These are phyloP conservation scores for Ophiocytium majus DNA, from an alignment of 352 stramenopile species.

Conservation along the genomic window DNA sequence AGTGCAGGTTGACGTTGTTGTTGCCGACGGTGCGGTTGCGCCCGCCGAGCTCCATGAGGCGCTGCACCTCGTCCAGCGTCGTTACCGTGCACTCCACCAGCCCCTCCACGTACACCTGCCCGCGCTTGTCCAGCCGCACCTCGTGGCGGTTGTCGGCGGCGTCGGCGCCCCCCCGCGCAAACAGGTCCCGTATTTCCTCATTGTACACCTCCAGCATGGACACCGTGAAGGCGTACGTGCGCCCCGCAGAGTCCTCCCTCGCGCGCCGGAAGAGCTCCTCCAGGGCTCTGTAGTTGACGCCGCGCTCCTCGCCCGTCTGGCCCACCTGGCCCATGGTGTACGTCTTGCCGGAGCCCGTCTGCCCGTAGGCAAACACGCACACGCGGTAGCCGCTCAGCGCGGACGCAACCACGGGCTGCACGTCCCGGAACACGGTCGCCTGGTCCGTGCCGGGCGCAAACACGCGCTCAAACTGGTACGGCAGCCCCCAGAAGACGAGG, in stretches of 20 bases:
- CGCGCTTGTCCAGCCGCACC: conserved; percentile 40
- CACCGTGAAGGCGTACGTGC: conserved; percentile 69
- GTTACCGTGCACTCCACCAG: conserved; percentile 44
- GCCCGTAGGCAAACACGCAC: conserved; percentile 97
- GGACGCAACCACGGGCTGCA: conserved; percentile 60
- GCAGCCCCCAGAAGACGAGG: conserved; percentile 42
- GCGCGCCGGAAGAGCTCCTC: conserved; percentile 64
- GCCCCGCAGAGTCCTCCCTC: conserved; percentile 53
- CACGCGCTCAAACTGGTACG: conserved; percentile 89
- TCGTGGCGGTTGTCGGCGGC: conserved; percentile 34
- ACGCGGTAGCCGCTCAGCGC: conserved; percentile 97
- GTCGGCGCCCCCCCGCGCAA: conserved; percentile 56
- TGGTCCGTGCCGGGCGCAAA: conserved; percentile 81
- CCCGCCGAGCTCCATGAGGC: conserved; percentile 48
- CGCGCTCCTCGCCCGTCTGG: conserved; percentile 57
- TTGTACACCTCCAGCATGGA: conserved; percentile 94
- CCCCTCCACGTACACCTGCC: conserved; percentile 47
- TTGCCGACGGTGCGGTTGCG: conserved; percentile 59
- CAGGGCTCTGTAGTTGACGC: conserved; percentile 60
- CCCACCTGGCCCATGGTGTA: conserved; percentile 78
- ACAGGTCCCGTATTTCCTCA: conserved; percentile 82
- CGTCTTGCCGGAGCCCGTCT: conserved; percentile 95
- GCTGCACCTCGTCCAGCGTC: conserved; percentile 55
- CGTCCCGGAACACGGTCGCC: conserved; percentile 71
- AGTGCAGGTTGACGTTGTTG: conserved; percentile 64